Base-by-base conservation (phyloP, 2,329 filamentous ascomycete genomes). In the Seiridium unicorne region DNA sequence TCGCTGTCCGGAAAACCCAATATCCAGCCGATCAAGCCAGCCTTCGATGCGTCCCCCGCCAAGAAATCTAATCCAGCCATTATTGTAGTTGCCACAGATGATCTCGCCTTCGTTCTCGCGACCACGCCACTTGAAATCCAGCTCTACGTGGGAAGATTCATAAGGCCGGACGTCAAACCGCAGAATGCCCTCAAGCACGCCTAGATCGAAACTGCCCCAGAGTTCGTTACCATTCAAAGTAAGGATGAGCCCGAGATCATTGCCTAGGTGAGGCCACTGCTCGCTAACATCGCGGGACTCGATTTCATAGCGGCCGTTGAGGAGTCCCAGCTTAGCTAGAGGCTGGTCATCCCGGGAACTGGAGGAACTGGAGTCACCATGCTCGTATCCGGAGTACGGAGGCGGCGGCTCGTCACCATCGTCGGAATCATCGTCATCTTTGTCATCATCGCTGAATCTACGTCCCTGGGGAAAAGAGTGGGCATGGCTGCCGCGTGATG, bases 201-300 rank as follows among this genome's bases (percentile, higher is more conserved):
- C 77, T 4, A 81, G 70, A 48, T 77, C 70, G 62, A 84, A 83
- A 1, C 63, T 67, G 0, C 77, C 80, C 81, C 81, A 84, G 6
- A 83, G 65, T 11, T 63, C 73, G 4, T 66, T 68, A 10, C 75
- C 74, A 13, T 69, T 70, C 1, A 79, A 72, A 2, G 76, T 77
- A 13, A 80, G 67, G 46, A 76, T 69, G 8, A 79, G 64, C 2
- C 64, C 63, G 31, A 77, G 70, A 32, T 74, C 68, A 3, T 64
- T 57, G 1, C 62, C 55, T 4, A 63, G 54, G 26, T 67, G 49
- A 2, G 63, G 57, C 72, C 72, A 76, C 36, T 74, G 34, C 0
- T 35, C 35, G 7, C 63, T 55, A 3, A 74, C 68, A 3, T 66
- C 57, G 8, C 60, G 57, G 51, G 69, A 75, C 8, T 60, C 48